Evolutionary conservation across 1,284 basidiomycete species (phyloP), one percentile per base, ranked within the genome.

Genomic region (Moesziomyces sp.): DNA sequence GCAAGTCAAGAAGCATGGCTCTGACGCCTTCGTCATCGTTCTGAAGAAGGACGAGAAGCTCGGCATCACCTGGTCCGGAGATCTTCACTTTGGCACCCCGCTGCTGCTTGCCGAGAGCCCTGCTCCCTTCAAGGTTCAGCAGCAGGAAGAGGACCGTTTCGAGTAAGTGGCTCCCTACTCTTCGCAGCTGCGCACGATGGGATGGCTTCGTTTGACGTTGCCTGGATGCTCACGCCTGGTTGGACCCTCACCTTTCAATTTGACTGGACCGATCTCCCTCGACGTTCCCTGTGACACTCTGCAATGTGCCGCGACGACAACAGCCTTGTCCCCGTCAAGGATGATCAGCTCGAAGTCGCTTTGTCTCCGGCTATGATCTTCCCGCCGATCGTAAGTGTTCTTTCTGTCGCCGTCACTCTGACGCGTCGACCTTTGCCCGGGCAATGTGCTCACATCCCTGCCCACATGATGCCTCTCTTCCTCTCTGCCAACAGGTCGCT

Each of bases 1-100:
- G 58, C 51, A 54, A 21, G 40, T 60, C 58, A 53, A 52, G 30
- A 48, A 23, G 19, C 34, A 38, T 13, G 58, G 28, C 10, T 14
- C 34, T 5, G 40, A 60, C 34, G 16, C 35, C 5, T 60, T 21
- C 47, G 2, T 35, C 18, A 45, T 60, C 18, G 18, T 49, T 2
- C 52, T 52, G 40, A 54, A 60, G 52, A 19, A 44, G 7, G 42
- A 52, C 16, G n/a, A 40, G 5, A n/a, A 38, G 21, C 16, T 44
- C 18, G 58, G 52, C 11, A 46, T 46, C 23, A 26, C 26, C 19
- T 52, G 52, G 21, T 44, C 30, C 18, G 35, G 42, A 23, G 26
- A 42, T 16, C 30, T 44, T 23, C 28, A 35, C 23, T n/a, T 21
- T n/a, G 13, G 7, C 18, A 50, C 18, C 5, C 49, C 50, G 9